Conservation (phyloP, 2,329 filamentous ascomycete genomes). For the Trichoderma afroharzianum region DNA sequence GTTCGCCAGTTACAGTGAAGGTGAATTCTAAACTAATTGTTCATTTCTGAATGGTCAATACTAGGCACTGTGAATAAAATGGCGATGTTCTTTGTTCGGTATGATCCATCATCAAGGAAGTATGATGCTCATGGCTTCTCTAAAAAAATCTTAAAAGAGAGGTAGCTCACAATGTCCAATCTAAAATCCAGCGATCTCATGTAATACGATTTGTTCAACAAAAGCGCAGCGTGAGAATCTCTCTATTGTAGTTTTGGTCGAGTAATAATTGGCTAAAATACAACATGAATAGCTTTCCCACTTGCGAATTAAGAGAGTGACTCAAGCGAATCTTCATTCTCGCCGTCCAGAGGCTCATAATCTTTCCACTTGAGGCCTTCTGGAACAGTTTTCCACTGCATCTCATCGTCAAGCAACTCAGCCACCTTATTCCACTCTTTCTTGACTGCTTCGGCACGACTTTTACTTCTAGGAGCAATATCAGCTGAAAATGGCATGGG, state of each 20-base stretch:
- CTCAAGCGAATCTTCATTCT: not conserved
- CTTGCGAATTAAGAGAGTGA: not conserved
- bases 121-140: not conserved
- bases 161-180: not conserved
- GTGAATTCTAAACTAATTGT: not conserved
- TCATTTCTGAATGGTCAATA: not conserved
- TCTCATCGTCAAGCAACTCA: not conserved
- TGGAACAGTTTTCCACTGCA: slow-evolving; percentile 8
- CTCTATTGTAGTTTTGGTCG: not conserved
- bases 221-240: not conserved
- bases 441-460: not conserved
- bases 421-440: not conserved
- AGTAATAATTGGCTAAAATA: not conserved
- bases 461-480: slow-evolving; percentile 22
- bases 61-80: not conserved
- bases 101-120: not conserved
- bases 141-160: not conserved
- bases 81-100: not conserved
- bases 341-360: not conserved
- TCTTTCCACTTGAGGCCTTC: slow-evolving; percentile 11
- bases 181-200: too few relatives aligned
- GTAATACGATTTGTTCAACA: not conserved
- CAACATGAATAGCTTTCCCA: not conserved
- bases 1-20: not conserved
- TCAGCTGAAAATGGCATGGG: slow-evolving; percentile 8